A percentile compares a stretch with the other conserved stretches of the same genome.
phyloP scores from a whole-genome alignment of 2,329 filamentous ascomycete genomes.

The Penicillium brevicompactum region DNA sequence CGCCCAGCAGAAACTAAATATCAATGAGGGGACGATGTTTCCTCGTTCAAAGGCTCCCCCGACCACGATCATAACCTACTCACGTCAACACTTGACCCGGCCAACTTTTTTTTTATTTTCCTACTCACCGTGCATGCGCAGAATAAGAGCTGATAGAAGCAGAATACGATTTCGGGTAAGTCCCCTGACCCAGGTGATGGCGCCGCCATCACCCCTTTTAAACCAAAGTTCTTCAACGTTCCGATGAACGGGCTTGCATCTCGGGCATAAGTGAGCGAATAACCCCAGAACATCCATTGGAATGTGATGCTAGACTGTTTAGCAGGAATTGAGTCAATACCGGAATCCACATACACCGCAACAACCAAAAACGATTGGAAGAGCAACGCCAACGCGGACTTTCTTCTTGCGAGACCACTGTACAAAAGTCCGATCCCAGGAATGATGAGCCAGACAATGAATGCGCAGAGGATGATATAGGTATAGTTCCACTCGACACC shows the following conservation, averaged over 20 bases:
- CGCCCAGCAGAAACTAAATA: slow-evolving; percentile 73
- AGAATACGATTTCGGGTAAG: slow-evolving; percentile 68
- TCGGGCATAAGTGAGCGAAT: slow-evolving; percentile 63
- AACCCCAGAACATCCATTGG: slow-evolving; percentile 67
- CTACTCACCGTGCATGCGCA: slow-evolving; percentile 46
- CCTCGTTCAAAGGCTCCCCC: slow-evolving; percentile 66
- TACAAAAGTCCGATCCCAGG: slow-evolving; percentile 68
- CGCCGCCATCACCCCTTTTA: slow-evolving; percentile 62
- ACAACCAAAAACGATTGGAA: slow-evolving; percentile 65
- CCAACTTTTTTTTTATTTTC: background rate
- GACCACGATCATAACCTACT: slow-evolving; percentile 65
- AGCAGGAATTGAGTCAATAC: background rate
- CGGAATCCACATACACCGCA: slow-evolving; percentile 47
- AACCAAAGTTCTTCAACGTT: slow-evolving; percentile 61
- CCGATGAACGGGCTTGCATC: slow-evolving; percentile 65
- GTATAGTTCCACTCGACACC: slow-evolving; percentile 64
- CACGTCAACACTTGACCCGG: slow-evolving; percentile 2
- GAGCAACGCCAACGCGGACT: slow-evolving; percentile 63
- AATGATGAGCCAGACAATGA: slow-evolving; percentile 68
- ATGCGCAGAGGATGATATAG: slow-evolving; percentile 59
- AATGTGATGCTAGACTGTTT: slow-evolving; percentile 40
- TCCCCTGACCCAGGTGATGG: slow-evolving; percentile 60
- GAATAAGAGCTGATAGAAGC: slow-evolving; percentile 67
- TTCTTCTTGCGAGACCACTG: slow-evolving; percentile 63
- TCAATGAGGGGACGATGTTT: slow-evolving; percentile 64